Evolutionary conservation across 2,329 filamentous ascomycete genomes (phyloP).

Genomic region (Colletotrichum musae): DNA sequence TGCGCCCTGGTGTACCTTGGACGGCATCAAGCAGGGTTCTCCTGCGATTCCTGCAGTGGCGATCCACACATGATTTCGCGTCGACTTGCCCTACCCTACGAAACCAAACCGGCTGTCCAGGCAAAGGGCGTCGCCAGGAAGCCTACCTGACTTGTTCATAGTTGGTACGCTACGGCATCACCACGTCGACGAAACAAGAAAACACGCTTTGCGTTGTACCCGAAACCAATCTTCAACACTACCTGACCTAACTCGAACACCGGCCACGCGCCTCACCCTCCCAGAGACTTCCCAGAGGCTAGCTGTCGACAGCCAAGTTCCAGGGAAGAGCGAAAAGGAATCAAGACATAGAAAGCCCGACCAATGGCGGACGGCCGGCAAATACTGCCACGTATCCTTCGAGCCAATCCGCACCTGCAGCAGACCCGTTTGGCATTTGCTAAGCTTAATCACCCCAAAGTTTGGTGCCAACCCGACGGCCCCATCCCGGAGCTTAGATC

Average conservation of each 20-base stretch:
- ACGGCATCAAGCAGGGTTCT: constrained; percentile 10
- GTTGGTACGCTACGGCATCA: background rate
- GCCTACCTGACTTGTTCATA: too few species aligned
- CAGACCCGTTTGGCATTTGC: constrained; percentile 37
- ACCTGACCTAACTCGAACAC: background rate
- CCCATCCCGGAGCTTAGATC: constrained; percentile 39
- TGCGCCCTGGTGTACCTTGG: background rate
- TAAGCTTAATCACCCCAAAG: constrained; percentile 36
- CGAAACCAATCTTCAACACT: too few species aligned
- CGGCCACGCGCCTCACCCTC: background rate
- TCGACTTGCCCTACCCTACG: constrained; percentile 18
- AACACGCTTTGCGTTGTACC: too few species aligned
- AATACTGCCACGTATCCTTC: constrained; percentile 30
- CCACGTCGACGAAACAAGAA: background rate
- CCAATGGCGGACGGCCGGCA: constrained; percentile 6
- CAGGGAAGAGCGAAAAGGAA: background rate
- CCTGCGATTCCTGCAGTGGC: constrained; percentile 15
- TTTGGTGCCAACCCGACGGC: constrained; percentile 37
- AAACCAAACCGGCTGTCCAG: background rate
- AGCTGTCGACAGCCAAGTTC: background rate
- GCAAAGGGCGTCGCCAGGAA: background rate
- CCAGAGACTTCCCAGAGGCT: background rate
- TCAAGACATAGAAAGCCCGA: background rate
- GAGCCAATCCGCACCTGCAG: constrained; percentile 17
- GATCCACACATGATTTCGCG: constrained; percentile 17